Percentiles rank a stretch among this genome's conserved stretches.
phyloP scores from a whole-genome alignment of 2,329 filamentous ascomycete species.

The Cladosporium sp. region DNA sequence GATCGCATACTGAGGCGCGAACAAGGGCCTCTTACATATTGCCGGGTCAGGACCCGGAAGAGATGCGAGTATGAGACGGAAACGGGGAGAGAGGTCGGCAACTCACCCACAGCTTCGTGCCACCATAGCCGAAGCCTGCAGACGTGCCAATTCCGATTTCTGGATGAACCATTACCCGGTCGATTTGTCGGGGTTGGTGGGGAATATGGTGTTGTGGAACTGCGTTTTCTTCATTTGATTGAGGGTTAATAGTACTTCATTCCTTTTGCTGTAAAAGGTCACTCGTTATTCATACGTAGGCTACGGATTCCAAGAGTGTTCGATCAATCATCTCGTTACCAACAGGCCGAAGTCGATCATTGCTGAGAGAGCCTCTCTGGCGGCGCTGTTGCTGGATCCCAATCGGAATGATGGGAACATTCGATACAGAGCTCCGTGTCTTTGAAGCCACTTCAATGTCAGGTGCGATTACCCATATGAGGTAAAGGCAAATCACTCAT shows the following conservation, averaged over 20 bases:
- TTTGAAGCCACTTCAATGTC: background rate
- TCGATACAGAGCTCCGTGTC: background rate
- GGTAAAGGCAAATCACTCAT: background rate
- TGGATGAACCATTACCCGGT: background rate
- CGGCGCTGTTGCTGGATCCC: background rate
- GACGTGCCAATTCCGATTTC: background rate
- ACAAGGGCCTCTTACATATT: background rate
- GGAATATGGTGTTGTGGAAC: background rate
- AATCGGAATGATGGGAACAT: background rate
- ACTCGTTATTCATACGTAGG: background rate
- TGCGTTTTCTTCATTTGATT: background rate
- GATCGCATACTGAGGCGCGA: background rate
- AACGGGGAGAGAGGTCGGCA: background rate
- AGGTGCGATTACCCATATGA: background rate
- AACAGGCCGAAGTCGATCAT: background rate
- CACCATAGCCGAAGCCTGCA: background rate
- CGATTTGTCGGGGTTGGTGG: background rate
- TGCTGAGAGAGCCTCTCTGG: background rate
- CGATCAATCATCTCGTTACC: background rate
- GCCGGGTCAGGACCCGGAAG: slow-evolving; percentile 1
- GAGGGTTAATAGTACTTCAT: background rate
- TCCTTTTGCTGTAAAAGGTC: background rate
- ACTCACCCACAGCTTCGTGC: background rate
- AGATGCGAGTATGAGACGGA: background rate
- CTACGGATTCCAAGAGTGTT: background rate